Base-by-base conservation (phyloP, 257 asterid genomes). In the Jasminum sambac region DNA sequence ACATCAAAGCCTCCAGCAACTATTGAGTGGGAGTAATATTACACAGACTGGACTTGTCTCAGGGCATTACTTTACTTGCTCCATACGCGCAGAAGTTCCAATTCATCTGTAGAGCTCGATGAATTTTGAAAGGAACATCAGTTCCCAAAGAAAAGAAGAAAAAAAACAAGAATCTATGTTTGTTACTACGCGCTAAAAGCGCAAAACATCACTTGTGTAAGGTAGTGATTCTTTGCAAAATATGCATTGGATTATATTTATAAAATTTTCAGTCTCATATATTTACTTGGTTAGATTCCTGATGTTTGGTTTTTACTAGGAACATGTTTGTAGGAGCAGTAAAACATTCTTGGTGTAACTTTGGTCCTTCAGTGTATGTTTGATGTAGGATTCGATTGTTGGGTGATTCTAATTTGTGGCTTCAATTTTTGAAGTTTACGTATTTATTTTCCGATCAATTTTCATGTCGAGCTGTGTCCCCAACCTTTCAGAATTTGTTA, bases 1-100 rank as follows among this genome's bases (percentile, higher is more conserved):
- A 95, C 98, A 6, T 91, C 98, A n/a, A 95, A 95, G 82, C 99
- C 99, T 78, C 98, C 99, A 11, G 89, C 99, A 5, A 95, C 99
- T 7, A 95, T 95, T 64, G 99, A 95, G 80, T 95, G 99, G 98
- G 98, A 95, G 79, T 95, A 79, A 73, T 46, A 9, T 44, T 57
- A 25, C 21, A 14, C 16, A 43, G 50, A 43, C 21, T 23, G 62
- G 36, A 55, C 17, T 17, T 21, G n/a, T 11, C n/a, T 10, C 1
- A 23, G 21, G n/a, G 36, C 23, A 55, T 55, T 50, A n/a, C 4
- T 55, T 21, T 55, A 21, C 30, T 64, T 64, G 43, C 34, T 19
- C 69, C 6, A 48, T n/a, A 8, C 13, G 24, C 1, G 25, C 12
- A 50, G 17, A 17, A 17, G 26, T 50, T 19, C 59, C 26, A 50